These are phyloP conservation scores for Pythium coloratum DNA, from an alignment of 352 stramenopile genomes.

Conservation along the genomic window DNA sequence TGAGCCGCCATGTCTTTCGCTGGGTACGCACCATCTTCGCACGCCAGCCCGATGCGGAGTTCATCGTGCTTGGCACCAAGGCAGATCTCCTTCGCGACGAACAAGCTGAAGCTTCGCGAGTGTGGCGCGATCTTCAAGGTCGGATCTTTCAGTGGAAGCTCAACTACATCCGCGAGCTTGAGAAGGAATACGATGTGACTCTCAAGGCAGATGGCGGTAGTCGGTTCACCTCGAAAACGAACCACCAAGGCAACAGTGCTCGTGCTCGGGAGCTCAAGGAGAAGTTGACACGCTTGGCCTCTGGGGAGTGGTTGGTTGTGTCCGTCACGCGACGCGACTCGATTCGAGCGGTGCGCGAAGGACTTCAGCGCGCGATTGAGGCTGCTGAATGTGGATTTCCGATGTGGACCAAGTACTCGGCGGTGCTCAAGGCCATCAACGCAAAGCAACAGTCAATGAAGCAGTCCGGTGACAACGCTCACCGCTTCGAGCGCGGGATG, in stretches of 20 bases:
- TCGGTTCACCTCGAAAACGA: not conserved
- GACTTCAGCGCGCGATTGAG: not conserved
- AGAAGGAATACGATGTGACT: not conserved
- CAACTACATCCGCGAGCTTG: not conserved
- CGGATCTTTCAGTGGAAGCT: not conserved
- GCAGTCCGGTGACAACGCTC: not conserved
- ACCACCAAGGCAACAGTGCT: not conserved
- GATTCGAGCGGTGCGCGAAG: not conserved
- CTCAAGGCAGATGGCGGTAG: not conserved
- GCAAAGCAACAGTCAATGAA: not conserved
- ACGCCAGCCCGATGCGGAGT: slow-evolving; percentile 3
- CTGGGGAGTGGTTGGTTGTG: not conserved
- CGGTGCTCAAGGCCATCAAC: not conserved
- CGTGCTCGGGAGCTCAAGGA: not conserved
- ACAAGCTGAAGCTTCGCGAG: not conserved
- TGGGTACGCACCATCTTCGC: slow-evolving; percentile 9
- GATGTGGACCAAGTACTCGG: not conserved
- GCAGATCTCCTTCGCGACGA: not conserved
- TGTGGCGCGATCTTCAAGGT: not conserved
- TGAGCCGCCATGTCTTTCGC: slow-evolving; percentile 5
- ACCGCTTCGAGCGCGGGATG: not conserved
- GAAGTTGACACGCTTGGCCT: not conserved
- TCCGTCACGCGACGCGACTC: not conserved
- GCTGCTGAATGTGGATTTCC: not conserved
- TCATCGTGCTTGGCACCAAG: slow-evolving; percentile 14